These are phyloP conservation scores for Colletotrichum agaves DNA, from an alignment of 2,329 filamentous ascomycete genomes.

Conservation along the genomic window DNA sequence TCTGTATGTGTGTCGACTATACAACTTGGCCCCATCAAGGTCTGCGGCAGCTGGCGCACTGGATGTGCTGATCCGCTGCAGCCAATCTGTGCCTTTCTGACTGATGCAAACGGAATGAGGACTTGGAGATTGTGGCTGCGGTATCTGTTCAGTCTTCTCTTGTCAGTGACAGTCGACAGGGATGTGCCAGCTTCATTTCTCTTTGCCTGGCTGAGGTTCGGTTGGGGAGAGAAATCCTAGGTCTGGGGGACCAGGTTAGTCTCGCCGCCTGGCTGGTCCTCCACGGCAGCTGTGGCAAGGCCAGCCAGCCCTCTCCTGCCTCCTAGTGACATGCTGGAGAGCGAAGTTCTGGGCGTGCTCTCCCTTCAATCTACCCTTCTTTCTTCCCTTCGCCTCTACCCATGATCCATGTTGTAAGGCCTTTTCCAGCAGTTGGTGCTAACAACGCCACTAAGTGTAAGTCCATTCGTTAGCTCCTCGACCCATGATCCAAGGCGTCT, in stretches of 20 bases:
- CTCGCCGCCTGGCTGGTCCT: not conserved
- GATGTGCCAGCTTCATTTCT: constrained; percentile 6
- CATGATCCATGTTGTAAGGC: constrained; percentile 8
- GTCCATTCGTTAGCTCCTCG: constrained; percentile 10
- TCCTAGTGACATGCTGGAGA: not conserved
- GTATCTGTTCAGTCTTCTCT: not conserved
- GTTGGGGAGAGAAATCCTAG: not conserved
- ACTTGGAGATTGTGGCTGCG: constrained; percentile 26
- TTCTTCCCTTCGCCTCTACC: not conserved
- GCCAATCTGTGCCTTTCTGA: constrained; percentile 9
- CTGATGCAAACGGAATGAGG: constrained; percentile 24
- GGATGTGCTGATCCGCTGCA: constrained; percentile 20
- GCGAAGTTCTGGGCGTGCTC: not conserved
- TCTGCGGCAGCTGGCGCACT: constrained; percentile 7
- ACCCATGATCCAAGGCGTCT: constrained; percentile 35
- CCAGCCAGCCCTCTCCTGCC: not conserved
- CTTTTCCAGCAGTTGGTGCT: constrained; percentile 22
- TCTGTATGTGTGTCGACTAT: constrained; percentile 15
- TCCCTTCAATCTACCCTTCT: not conserved
- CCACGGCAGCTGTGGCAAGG: not conserved
- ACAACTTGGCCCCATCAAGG: not conserved
- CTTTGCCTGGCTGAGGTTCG: not conserved
- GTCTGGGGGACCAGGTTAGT: not conserved
- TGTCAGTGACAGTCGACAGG: constrained; percentile 2
- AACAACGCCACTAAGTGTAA: constrained; percentile 19